phyloP scores from a whole-genome alignment of 1,284 basidiomycete species.

The Malassezia sympodialis region DNA sequence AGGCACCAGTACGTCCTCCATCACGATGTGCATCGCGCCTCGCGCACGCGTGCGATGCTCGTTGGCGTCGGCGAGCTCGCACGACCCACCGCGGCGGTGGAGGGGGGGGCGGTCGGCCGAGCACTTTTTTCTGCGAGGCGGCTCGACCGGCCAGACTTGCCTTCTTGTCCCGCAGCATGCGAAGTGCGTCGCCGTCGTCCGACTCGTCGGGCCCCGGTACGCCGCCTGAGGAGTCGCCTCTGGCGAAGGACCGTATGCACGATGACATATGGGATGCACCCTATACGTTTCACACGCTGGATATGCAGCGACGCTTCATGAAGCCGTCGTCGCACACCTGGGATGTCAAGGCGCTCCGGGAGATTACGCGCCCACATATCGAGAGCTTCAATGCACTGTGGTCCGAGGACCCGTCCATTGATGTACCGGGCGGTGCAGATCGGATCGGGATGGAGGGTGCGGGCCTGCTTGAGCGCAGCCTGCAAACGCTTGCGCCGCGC shows the following conservation, averaged over 20 bases:
- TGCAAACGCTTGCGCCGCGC: slow-evolving; percentile 76
- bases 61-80: not conserved
- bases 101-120: slow-evolving; percentile 1
- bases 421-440: slow-evolving; percentile 56
- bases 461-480: slow-evolving; percentile 68
- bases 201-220: slow-evolving; percentile 13
- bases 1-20: too few relatives aligned
- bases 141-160: not conserved
- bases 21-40: too few relatives aligned
- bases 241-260: not conserved
- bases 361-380: slow-evolving; percentile 85
- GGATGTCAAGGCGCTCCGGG: slow-evolving; percentile 73
- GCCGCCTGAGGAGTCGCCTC: slow-evolving; percentile 6
- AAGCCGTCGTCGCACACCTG: slow-evolving; percentile 63
- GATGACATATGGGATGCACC: slow-evolving; percentile 23
- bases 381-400: slow-evolving; percentile 87
- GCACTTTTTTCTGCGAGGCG: not conserved
- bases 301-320: slow-evolving; percentile 70
- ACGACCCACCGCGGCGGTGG: slow-evolving; percentile 1
- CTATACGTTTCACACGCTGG: slow-evolving; percentile 67
- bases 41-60: too few relatives aligned
- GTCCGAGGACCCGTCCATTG: slow-evolving; percentile 36
- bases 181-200: slow-evolving; percentile 12
- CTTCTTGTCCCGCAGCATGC: slow-evolving; percentile 3
- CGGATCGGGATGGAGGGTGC: slow-evolving; percentile 58